phyloP scores from a whole-genome alignment of 257 asterid species.

The Solanum virginianum region DNA sequence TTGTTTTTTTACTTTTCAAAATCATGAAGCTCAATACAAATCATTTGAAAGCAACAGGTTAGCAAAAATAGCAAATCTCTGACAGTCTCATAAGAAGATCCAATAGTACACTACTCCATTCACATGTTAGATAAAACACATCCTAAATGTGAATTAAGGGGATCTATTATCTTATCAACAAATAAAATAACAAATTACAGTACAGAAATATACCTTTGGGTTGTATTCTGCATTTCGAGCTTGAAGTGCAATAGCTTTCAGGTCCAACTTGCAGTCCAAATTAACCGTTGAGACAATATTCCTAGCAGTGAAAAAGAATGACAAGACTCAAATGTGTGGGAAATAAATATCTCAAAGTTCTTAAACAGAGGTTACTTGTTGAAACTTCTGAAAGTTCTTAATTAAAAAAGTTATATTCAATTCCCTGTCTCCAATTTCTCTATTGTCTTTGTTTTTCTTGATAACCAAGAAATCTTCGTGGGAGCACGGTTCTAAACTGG shows the following conservation, averaged over 20 bases:
- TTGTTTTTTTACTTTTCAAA: neutral
- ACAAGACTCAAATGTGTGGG: neutral
- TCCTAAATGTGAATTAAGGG: neutral
- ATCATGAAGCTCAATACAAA: neutral
- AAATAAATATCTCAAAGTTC: neutral
- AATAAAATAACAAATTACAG: neutral
- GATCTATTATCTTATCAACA: neutral
- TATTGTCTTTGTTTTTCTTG: neutral
- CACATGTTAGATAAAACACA: neutral
- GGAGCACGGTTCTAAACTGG: neutral
- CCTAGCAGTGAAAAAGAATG: constrained; percentile 18
- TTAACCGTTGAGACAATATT: constrained; percentile 89
- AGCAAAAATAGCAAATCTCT: neutral
- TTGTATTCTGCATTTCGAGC: constrained; percentile 93
- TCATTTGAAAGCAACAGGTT: neutral
- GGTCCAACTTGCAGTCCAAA: constrained; percentile 84
- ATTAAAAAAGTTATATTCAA: neutral
- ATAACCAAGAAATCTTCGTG: neutral
- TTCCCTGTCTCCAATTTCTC: neutral
- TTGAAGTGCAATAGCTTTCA: constrained; percentile 79
- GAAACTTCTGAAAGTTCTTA: neutral
- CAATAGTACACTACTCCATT: neutral
- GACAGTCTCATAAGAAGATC: neutral
- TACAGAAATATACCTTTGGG: constrained; percentile 47
- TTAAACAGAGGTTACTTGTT: neutral